Evolutionary conservation across 2,329 filamentous ascomycete species (phyloP).

Genomic region (Venturia aucupariae): DNA sequence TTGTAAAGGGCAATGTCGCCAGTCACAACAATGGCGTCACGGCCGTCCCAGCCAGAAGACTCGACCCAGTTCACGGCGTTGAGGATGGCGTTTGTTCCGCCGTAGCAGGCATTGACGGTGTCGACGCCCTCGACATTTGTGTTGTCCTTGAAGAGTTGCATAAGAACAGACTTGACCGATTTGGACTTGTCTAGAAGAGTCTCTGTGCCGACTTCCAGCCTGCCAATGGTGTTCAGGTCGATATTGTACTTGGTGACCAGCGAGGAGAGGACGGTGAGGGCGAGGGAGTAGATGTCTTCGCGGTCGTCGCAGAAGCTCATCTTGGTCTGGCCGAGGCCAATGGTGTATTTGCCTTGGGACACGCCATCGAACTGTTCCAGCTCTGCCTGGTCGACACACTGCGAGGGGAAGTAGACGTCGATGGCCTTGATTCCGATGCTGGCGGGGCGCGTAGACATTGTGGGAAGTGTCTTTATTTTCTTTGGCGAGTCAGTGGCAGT

Average conservation of each 20-base stretch:
- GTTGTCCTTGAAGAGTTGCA: conserved; percentile 45
- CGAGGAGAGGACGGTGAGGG: conserved; percentile 42
- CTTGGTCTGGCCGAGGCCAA: conserved; percentile 45
- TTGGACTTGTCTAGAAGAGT: conserved; percentile 47
- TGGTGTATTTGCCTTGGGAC: conserved; percentile 43
- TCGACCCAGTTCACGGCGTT: conserved; percentile 46
- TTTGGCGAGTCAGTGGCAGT: neutral
- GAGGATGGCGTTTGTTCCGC: conserved; percentile 46
- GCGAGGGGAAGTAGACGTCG: conserved; percentile 43
- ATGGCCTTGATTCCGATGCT: conserved; percentile 47
- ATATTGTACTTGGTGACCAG: conserved; percentile 45
- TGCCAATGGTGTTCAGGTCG: conserved; percentile 41
- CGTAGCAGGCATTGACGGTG: conserved; percentile 46
- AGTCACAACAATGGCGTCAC: conserved; percentile 42
- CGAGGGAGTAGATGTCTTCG: conserved; percentile 46
- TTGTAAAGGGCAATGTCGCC: conserved; percentile 47
- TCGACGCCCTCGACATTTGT: conserved; percentile 46
- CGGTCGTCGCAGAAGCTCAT: conserved; percentile 48
- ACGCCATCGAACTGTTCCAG: conserved; percentile 48
- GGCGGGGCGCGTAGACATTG: conserved; percentile 37
- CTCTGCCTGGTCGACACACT: conserved; percentile 45
- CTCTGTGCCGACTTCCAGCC: conserved; percentile 46
- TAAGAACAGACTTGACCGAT: conserved; percentile 45
- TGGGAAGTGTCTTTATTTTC: neutral
- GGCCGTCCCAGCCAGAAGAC: conserved; percentile 44